These are phyloP conservation scores for Echeveria elegans DNA, from an alignment of 164 flowering plant species.

Conservation along the genomic window DNA sequence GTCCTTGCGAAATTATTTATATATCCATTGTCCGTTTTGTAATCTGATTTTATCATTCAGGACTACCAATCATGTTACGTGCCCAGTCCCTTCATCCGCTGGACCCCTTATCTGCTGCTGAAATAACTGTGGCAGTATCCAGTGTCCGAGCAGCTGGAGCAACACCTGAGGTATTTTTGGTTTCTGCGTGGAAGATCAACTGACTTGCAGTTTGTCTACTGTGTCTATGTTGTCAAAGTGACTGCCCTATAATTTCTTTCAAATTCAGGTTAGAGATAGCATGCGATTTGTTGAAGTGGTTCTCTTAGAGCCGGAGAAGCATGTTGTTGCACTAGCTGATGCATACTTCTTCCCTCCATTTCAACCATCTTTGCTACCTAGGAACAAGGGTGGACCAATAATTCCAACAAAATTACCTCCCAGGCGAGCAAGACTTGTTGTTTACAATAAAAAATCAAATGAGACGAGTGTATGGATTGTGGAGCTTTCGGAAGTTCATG, in stretches of 20 bases:
- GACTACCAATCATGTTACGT: conserved; percentile 42
- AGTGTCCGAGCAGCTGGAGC: conserved; percentile 95
- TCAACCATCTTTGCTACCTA: conserved; percentile 77
- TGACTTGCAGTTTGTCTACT: background rate
- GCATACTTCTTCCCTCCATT: conserved; percentile 97
- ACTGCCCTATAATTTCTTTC: background rate
- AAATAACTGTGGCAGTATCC: conserved; percentile 82
- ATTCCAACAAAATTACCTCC: conserved; percentile 83
- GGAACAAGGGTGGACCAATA: conserved; percentile 72
- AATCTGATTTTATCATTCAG: conserved; percentile 23
- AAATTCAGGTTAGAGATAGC: conserved; percentile 68
- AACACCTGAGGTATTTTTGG: conserved; percentile 72
- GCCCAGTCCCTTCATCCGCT: conserved; percentile 77
- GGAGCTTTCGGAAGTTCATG: conserved; percentile 81
- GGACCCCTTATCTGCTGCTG: conserved; percentile 86
- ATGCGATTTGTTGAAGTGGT: conserved; percentile 91
- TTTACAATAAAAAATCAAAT: conserved; percentile 72
- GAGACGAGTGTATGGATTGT: conserved; percentile 84
- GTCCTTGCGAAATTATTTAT: no score
- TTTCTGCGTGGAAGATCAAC: background rate
- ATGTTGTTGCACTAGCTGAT: conserved; percentile 87
- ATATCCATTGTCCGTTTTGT: background rate
- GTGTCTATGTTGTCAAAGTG: background rate
- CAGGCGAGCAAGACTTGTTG: conserved; percentile 73
- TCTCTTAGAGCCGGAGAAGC: conserved; percentile 70